A percentile compares a stretch with the other conserved stretches of the same genome.
Evolutionary conservation across 805 yeast species (phyloP).

Genomic region (Yarrowia osloensis): DNA sequence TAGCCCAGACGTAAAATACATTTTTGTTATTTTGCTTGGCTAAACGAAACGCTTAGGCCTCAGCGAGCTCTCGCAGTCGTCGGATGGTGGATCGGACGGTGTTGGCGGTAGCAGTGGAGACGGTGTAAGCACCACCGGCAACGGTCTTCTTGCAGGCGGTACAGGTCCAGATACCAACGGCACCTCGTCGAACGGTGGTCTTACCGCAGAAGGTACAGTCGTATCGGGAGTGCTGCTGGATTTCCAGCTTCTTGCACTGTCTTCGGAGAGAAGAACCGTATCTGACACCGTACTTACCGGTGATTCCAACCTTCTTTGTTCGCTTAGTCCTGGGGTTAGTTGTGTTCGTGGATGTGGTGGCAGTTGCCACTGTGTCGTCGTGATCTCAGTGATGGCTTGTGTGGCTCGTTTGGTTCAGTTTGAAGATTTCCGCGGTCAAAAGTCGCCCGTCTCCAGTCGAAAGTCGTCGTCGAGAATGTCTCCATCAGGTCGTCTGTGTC

Average conservation of each 20-base stretch:
- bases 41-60: constrained; percentile 65
- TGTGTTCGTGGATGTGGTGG: neutral
- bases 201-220: constrained; percentile 99
- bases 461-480: neutral
- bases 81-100: constrained; percentile 99
- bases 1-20: constrained; percentile 28
- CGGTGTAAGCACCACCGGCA: constrained; percentile 99
- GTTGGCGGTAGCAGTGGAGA: constrained; percentile 97
- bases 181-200: constrained; percentile 95
- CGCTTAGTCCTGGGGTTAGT: constrained; percentile 84
- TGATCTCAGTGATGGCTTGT: neutral
- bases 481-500: neutral
- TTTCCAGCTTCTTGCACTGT: constrained; percentile 98
- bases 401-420: neutral
- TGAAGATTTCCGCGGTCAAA: too few species aligned
- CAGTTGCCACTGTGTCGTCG: neutral
- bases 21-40: constrained; percentile 28
- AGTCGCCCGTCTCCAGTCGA: too few species aligned
- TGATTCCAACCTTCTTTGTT: constrained; percentile 99
- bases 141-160: constrained; percentile 91
- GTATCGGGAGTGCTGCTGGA: constrained; percentile 98
- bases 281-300: constrained; percentile 99
- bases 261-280: constrained; percentile 99
- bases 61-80: constrained; percentile 99
- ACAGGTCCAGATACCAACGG: constrained; percentile 99